Conservation (phyloP, 2,329 filamentous ascomycete genomes). For the Epicoccum nigrum region DNA sequence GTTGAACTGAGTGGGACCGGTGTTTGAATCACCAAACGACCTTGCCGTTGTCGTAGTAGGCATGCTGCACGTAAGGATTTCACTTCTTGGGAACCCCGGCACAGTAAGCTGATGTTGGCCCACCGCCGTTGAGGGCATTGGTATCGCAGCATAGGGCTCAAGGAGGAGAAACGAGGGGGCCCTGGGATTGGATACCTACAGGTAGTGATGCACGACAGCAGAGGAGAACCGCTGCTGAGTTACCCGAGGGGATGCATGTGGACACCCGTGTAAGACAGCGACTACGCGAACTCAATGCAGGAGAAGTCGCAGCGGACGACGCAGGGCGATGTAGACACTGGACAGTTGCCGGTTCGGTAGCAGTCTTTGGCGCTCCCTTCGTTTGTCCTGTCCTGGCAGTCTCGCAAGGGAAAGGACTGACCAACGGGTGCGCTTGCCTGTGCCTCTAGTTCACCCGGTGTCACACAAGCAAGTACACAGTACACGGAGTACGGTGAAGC, state of each 20-base stretch:
- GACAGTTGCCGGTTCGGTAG: constrained; percentile 4
- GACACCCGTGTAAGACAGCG: constrained; percentile 3
- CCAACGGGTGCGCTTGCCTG: not conserved
- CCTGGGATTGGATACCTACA: no score
- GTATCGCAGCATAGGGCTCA: not conserved
- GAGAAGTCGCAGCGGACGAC: constrained; percentile 9
- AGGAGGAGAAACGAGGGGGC: not conserved
- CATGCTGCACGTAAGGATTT: constrained; percentile 13
- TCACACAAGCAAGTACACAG: constrained; percentile 5
- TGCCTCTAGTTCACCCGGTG: not conserved
- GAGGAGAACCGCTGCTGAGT: not conserved
- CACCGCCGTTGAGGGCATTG: not conserved
- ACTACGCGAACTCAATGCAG: constrained; percentile 6
- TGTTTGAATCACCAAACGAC: constrained; percentile 9
- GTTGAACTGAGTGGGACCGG: not conserved
- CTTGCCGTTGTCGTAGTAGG: constrained; percentile 8
- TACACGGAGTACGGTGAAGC: no score
- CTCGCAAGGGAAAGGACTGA: constrained; percentile 2
- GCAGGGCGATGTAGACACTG: constrained; percentile 10
- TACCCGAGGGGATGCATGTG: not conserved
- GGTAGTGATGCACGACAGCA: not conserved
- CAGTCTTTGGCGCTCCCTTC: constrained; percentile 5
- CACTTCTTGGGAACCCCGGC: not conserved
- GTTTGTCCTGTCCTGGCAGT: not conserved
- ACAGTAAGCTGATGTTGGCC: not conserved